phyloP scores from a whole-genome alignment of 2,329 filamentous ascomycete species.

The Colletotrichum magnum region DNA sequence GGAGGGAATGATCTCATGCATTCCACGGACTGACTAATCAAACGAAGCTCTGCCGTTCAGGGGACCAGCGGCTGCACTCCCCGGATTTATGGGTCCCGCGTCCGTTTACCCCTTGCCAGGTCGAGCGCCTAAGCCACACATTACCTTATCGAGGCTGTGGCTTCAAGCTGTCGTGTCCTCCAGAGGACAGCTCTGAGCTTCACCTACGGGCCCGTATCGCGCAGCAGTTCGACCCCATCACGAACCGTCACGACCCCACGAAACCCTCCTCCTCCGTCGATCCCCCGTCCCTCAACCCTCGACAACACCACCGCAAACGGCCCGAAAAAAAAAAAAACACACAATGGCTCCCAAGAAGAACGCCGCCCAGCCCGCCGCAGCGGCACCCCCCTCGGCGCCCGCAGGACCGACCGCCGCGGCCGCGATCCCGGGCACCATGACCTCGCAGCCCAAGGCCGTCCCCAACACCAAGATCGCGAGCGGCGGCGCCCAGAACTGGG shows the following conservation, averaged over 20 bases:
- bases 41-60: background rate
- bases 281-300: background rate
- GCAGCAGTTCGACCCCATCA: conserved; percentile 24
- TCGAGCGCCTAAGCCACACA: conserved; percentile 33
- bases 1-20: conserved; percentile 40
- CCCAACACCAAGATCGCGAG: conserved; percentile 36
- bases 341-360: conserved; percentile 68
- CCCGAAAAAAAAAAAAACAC: background rate
- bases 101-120: background rate
- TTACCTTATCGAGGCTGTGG: conserved; percentile 31
- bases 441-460: conserved; percentile 40
- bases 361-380: conserved; percentile 40
- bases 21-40: conserved; percentile 36
- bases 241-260: background rate
- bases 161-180: conserved; percentile 54
- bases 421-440: conserved; percentile 41
- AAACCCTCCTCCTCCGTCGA: conserved; percentile 9
- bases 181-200: conserved; percentile 41
- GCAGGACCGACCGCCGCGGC: conserved; percentile 38
- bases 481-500: conserved; percentile 53
- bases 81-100: conserved; percentile 37
- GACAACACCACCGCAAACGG: too few species aligned
- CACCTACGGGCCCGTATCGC: conserved; percentile 9
- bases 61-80: conserved; percentile 17
- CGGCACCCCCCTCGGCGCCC: conserved; percentile 41